Percentiles rank a stretch among this genome's conserved stretches.
These are phyloP conservation scores for Sapria himalayana DNA, from an alignment of 345 rosid species.

Conservation along the genomic window DNA sequence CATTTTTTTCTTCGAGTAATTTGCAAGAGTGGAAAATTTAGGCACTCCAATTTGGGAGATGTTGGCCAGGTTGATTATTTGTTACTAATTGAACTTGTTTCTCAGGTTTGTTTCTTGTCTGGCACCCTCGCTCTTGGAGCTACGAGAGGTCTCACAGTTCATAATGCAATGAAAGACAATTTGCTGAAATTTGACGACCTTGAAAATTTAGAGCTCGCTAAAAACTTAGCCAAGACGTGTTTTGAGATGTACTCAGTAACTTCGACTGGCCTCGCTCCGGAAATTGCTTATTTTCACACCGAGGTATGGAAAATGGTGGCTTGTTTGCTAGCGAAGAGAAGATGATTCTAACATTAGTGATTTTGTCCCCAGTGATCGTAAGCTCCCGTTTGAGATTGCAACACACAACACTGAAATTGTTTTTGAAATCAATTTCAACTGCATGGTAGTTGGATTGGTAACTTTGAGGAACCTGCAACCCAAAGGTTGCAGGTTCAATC, in stretches of 20 bases:
- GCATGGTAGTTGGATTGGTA: too few species aligned
- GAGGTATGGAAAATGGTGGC: conserved; percentile 32
- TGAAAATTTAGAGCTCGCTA: conserved; percentile 88
- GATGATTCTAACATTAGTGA: too few species aligned
- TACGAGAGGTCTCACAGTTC: conserved; percentile 70
- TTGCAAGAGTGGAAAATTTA: too few species aligned
- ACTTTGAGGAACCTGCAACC: too few species aligned
- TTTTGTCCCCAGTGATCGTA: too few species aligned
- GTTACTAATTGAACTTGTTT: background rate
- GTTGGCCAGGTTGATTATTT: conserved; percentile 6
- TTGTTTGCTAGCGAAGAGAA: too few species aligned
- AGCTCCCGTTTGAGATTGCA: too few species aligned
- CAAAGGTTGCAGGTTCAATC: too few species aligned
- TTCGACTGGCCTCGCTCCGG: conserved; percentile 94
- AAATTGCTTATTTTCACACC: conserved; percentile 90
- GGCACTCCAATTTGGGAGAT: conserved; percentile 1
- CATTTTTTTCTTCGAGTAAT: too few species aligned
- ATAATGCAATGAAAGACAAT: conserved; percentile 56
- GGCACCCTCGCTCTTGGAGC: conserved; percentile 96
- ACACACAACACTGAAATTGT: too few species aligned
- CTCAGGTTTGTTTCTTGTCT: conserved; percentile 85
- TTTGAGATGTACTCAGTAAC: conserved; percentile 90
- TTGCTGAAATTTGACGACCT: conserved; percentile 69
- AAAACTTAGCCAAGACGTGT: conserved; percentile 77
- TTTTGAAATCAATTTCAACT: too few species aligned